Conservation (phyloP, 23 red algal species). For the Gracilaria domingensis region DNA sequence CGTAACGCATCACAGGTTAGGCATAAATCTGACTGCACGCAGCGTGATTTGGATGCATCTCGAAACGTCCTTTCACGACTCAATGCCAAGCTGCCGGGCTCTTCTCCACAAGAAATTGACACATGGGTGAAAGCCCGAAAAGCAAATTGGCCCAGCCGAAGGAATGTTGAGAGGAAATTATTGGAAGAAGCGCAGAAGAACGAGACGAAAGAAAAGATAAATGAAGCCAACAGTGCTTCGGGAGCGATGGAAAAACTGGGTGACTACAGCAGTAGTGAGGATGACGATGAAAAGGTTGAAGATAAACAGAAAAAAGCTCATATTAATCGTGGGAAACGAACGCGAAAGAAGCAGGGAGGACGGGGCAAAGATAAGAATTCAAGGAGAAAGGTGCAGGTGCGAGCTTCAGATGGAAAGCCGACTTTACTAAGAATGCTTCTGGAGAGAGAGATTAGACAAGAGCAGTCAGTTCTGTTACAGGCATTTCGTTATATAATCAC, state of each 20-base stretch:
- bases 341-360: constrained; percentile 24
- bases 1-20: neutral
- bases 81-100: constrained; percentile 24
- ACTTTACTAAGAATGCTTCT: constrained; percentile 56
- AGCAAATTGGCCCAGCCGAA: constrained; percentile 60
- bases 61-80: constrained; percentile 36
- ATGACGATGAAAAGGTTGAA: neutral
- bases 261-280: constrained; percentile 40
- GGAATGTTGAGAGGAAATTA: constrained; percentile 55
- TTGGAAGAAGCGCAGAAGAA: neutral
- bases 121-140: constrained; percentile 58
- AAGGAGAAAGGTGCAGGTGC: neutral
- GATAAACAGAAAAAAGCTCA: neutral
- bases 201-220: neutral
- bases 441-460: constrained; percentile 60
- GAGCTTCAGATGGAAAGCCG: neutral
- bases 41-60: constrained; percentile 32
- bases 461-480: constrained; percentile 50
- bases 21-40: neutral
- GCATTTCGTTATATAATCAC: constrained; percentile 60
- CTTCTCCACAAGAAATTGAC: constrained; percentile 48
- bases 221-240: neutral
- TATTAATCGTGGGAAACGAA: neutral
- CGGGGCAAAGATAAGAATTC: neutral
- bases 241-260: constrained; percentile 30